Base-by-base conservation (phyloP, 1,284 basidiomycete species). In the Naganishia sp. region DNA sequence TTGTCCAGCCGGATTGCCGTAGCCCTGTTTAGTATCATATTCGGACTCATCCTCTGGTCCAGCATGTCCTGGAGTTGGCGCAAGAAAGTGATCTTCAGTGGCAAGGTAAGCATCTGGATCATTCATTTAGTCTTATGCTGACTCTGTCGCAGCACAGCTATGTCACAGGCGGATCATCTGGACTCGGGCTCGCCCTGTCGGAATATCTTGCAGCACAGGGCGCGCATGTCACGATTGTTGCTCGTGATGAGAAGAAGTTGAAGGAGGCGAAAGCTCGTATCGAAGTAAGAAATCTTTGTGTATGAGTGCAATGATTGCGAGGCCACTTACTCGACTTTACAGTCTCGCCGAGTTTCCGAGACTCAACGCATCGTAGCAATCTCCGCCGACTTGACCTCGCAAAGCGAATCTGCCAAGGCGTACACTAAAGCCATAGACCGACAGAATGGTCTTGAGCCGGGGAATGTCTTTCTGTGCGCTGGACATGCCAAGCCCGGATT, bases 151-250 rank as follows among this genome's bases (percentile, higher is more conserved):
- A 90, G 88, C 87, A 87, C 72, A 87, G 85, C 77, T 90, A 88
- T 74, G 81, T 93, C 61, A 90, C 90, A 16, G 92, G 92, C 28
- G 92, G 90, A 0, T 90, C 87, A 10, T 83, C 87, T 25, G 92
- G 92, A 0, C 84, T 92, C 1, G 92, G 92, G 9, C 83, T 90
- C 15, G 83, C 86, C 0, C 81, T 93, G 0, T 89, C 90, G 0
- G 81, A 84, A 46, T 81, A 87, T 46, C 83, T 94, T 13, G 85
- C 87, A n/a, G 79, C 82, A 70, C 82, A 83, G 63, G 92, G 92
- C 1, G 90, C 90, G 1, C 82, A 90, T 75, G 87, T 94, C 3
- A 89, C 88, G 1, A 89, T 94, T 68, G 88, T 92, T 42, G 90
- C 90, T 49, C 83, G 90, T 11, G 70, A 68, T 54, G 46, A 70